These are phyloP conservation scores for Aspergillus calidoustus DNA, from an alignment of 2,329 filamentous ascomycete genomes.

Conservation along the genomic window DNA sequence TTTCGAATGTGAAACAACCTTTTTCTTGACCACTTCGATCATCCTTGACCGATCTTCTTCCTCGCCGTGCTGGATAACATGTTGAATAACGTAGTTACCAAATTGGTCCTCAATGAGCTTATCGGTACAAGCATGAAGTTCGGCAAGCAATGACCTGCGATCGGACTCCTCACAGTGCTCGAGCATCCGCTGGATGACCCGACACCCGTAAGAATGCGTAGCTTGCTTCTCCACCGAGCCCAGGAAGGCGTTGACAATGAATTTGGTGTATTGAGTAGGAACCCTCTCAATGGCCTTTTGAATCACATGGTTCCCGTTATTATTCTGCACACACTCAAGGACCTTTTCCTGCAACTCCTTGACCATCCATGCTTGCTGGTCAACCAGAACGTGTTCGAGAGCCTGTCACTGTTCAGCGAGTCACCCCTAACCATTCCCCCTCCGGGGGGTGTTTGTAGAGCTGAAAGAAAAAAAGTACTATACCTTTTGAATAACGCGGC, in stretches of 20 bases:
- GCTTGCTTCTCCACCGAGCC: constrained; percentile 76
- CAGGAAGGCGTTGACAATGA: constrained; percentile 80
- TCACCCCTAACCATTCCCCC: neutral
- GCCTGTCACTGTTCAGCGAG: constrained; percentile 60
- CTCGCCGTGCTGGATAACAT: constrained; percentile 80
- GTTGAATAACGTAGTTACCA: constrained; percentile 95
- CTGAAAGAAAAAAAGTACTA: constrained; percentile 23
- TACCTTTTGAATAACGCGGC: constrained; percentile 93
- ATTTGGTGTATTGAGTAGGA: constrained; percentile 76
- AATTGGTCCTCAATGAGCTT: constrained; percentile 83
- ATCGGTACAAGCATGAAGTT: constrained; percentile 74
- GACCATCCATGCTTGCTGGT: constrained; percentile 84
- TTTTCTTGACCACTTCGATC: constrained; percentile 72
- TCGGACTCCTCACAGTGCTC: constrained; percentile 78
- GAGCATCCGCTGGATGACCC: constrained; percentile 89
- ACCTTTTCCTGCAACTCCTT: constrained; percentile 80
- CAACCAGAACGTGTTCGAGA: constrained; percentile 85
- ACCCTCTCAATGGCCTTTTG: constrained; percentile 89
- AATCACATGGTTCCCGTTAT: constrained; percentile 95
- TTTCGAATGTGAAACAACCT: constrained; percentile 78
- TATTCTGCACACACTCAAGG: constrained; percentile 77
- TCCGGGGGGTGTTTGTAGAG: neutral
- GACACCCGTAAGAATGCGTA: constrained; percentile 83
- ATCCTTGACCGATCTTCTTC: constrained; percentile 73
- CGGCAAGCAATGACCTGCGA: constrained; percentile 72